These are phyloP conservation scores for Coniella vitis DNA, from an alignment of 2,329 filamentous ascomycete genomes.

Conservation along the genomic window DNA sequence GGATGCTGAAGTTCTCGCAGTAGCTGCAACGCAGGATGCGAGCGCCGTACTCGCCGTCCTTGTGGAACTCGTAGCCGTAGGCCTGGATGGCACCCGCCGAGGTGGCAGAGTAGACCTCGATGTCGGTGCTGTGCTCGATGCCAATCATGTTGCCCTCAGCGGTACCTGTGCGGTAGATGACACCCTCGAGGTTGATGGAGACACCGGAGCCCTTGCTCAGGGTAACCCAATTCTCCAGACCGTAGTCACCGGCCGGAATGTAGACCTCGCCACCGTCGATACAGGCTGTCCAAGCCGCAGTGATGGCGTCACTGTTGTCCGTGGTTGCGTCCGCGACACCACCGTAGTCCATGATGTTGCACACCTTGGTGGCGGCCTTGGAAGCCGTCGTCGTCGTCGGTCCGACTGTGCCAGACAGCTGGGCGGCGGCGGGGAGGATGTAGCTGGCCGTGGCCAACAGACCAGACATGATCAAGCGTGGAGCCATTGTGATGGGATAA, in stretches of 20 bases:
- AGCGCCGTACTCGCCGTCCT: conserved; percentile 27
- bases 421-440: conserved; percentile 16
- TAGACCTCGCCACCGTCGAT: conserved; percentile 41
- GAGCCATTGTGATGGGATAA: conserved; percentile 1
- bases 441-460: conserved; percentile 10
- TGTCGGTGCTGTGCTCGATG: conserved; percentile 29
- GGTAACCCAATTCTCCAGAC: conserved; percentile 38
- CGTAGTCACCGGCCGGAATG: conserved; percentile 40
- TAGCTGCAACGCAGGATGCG: conserved; percentile 39
- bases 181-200: conserved; percentile 41
- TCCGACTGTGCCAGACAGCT: conserved; percentile 23
- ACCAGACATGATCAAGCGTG: conserved; percentile 10
- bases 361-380: conserved; percentile 28
- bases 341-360: conserved; percentile 44
- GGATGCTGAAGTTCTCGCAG: conserved; percentile 38
- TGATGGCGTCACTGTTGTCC: conserved; percentile 29
- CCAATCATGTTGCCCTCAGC: conserved; percentile 22
- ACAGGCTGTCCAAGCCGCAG: conserved; percentile 29
- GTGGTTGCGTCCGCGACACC: conserved; percentile 39
- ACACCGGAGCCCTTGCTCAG: conserved; percentile 37
- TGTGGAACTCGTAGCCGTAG: conserved; percentile 39
- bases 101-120: conserved; percentile 37
- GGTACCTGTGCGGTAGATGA: conserved; percentile 21
- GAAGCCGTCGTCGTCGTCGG: conserved; percentile 22
- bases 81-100: conserved; percentile 44